These are phyloP conservation scores for Apodospora peruviana DNA, from an alignment of 495 filamentous ascomycete genomes.

Conservation along the genomic window DNA sequence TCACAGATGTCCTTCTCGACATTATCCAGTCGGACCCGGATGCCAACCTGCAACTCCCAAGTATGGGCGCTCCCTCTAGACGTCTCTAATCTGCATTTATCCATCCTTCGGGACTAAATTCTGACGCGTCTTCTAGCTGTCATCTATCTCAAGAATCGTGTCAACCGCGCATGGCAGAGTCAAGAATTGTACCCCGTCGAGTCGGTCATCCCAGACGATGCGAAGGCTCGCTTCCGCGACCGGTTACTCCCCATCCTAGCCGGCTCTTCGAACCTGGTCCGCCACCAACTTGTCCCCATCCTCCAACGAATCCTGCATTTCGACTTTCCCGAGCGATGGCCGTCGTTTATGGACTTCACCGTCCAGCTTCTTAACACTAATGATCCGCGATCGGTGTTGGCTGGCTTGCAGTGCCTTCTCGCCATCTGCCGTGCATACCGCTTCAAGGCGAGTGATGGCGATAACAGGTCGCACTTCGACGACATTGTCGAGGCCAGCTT, in stretches of 20 bases:
- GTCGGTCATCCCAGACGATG: conserved; percentile 74
- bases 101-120: conserved; percentile 10
- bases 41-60: conserved; percentile 73
- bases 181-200: conserved; percentile 63
- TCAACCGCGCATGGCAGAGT: conserved; percentile 81
- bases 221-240: conserved; percentile 81
- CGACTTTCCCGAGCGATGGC: conserved; percentile 94
- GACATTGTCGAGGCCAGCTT: conserved; percentile 89
- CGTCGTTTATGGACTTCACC: conserved; percentile 85
- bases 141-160: conserved; percentile 95
- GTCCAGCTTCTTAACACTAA: conserved; percentile 77
- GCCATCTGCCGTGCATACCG: conserved; percentile 90
- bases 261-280: conserved; percentile 69
- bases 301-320: conserved; percentile 92
- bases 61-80: conserved; percentile 49
- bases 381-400: conserved; percentile 79
- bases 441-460: conserved; percentile 70
- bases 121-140: conserved; percentile 57
- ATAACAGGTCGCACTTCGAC: conserved; percentile 80
- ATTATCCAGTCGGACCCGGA: conserved; percentile 86
- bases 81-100: conserved; percentile 2
- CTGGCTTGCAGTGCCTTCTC: conserved; percentile 88
- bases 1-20: conserved; percentile 84
- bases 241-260: conserved; percentile 84
- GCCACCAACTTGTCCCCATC: conserved; percentile 84